These are phyloP conservation scores for Eragrostis nindensis DNA, from an alignment of 176 grass and related monocot genomes.

Conservation along the genomic window DNA sequence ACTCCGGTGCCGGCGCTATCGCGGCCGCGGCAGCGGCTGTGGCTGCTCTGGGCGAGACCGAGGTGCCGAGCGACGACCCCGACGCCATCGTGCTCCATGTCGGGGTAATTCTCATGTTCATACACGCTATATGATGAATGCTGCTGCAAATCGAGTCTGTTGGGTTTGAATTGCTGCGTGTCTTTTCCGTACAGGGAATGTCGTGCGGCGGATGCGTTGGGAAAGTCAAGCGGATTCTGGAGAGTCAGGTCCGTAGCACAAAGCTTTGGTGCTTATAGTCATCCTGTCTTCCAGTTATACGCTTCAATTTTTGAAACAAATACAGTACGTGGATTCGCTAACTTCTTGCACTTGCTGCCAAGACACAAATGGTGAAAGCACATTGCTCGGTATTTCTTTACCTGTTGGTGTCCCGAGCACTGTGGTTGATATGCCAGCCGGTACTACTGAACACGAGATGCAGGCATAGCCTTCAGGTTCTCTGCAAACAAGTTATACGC, in stretches of 20 bases:
- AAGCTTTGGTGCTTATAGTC: background rate
- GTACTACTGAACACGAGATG: background rate
- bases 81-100: constrained; percentile 83
- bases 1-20: constrained; percentile 30
- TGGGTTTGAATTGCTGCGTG: background rate
- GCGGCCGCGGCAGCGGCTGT: constrained; percentile 32
- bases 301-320: too few relatives aligned
- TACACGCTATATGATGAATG: background rate
- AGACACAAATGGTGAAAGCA: too few relatives aligned
- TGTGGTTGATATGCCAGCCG: background rate
- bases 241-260: constrained; percentile 56
- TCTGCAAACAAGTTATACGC: background rate
- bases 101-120: constrained; percentile 41
- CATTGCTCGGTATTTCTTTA: too few relatives aligned
- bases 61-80: constrained; percentile 18
- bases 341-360: background rate
- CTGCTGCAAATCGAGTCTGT: background rate
- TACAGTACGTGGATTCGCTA: too few relatives aligned
- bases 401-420: background rate
- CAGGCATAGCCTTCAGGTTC: background rate
- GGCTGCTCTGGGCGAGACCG: constrained; percentile 40
- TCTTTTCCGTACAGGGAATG: constrained; percentile 62
- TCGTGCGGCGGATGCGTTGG: constrained; percentile 76
- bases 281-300: background rate
- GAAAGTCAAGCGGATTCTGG: constrained; percentile 78